These are phyloP conservation scores for Cutaneotrichosporon sp. DNA, from an alignment of 1,284 basidiomycete species.

Conservation along the genomic window DNA sequence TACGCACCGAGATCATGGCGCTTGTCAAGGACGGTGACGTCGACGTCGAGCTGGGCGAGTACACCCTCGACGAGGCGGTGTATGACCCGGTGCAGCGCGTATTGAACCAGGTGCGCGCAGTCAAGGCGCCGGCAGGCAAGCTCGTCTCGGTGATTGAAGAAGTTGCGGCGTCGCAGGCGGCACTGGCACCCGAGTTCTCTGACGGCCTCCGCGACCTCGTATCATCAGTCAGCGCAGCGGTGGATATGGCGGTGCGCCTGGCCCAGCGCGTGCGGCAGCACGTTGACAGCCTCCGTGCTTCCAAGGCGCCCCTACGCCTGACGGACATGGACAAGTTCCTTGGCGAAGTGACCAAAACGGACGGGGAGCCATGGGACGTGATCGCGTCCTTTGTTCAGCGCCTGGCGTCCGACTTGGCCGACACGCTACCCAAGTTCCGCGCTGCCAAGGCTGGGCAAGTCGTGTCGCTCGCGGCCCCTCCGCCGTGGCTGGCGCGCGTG, in stretches of 20 bases:
- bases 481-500: slow-evolving; percentile 87
- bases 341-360: slow-evolving; percentile 62
- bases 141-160: slow-evolving; percentile 79
- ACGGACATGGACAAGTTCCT: slow-evolving; percentile 68
- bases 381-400: slow-evolving; percentile 68
- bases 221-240: slow-evolving; percentile 71
- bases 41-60: slow-evolving; percentile 66
- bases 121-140: slow-evolving; percentile 81
- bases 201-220: slow-evolving; percentile 70
- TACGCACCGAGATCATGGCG: slow-evolving; percentile 74
- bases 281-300: slow-evolving; percentile 67
- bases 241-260: slow-evolving; percentile 88
- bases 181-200: slow-evolving; percentile 68
- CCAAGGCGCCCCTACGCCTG: slow-evolving; percentile 74
- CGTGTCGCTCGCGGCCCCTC: slow-evolving; percentile 58
- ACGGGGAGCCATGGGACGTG: slow-evolving; percentile 65
- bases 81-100: slow-evolving; percentile 77
- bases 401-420: slow-evolving; percentile 68
- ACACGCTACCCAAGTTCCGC: slow-evolving; percentile 67
- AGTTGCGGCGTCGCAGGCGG: slow-evolving; percentile 66
- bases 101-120: slow-evolving; percentile 73
- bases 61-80: slow-evolving; percentile 69
- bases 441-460: slow-evolving; percentile 62
- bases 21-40: slow-evolving; percentile 73
- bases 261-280: slow-evolving; percentile 83